These are phyloP conservation scores for Meredithiella fracta DNA, from an alignment of 2,329 filamentous ascomycete species.

Conservation along the genomic window DNA sequence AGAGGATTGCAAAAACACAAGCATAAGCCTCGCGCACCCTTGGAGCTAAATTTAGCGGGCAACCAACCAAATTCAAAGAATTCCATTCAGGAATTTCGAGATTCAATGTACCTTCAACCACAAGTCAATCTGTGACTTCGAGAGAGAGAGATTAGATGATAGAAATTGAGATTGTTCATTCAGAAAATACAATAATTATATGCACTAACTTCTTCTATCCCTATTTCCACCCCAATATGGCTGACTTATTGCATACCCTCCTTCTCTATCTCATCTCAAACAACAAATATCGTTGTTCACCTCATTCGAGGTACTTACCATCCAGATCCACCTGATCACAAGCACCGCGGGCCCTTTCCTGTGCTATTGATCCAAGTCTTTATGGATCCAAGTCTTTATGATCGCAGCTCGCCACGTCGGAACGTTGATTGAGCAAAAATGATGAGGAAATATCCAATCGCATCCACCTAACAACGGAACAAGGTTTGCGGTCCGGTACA, in stretches of 20 bases:
- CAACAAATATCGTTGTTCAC: not conserved
- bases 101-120: constrained; percentile 1
- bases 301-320: not conserved
- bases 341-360: not conserved
- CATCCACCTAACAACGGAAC: not conserved
- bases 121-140: not conserved
- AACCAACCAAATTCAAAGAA: constrained; percentile 1
- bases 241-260: no score
- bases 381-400: not conserved
- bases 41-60: constrained; percentile 3
- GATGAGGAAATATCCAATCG: not conserved
- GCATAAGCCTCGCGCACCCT: constrained; percentile 4
- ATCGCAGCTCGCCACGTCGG: not conserved
- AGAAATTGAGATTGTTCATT: no score
- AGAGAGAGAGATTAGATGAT: no score
- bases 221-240: no score
- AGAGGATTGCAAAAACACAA: not conserved
- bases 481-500: no score
- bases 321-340: constrained; percentile 3
- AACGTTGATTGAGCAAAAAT: not conserved
- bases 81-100: not conserved
- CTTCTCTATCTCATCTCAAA: no score
- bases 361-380: not conserved
- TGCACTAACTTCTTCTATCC: no score
- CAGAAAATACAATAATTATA: no score